phyloP scores from a whole-genome alignment of 306 rosid species.

The Glycine tomentella region DNA sequence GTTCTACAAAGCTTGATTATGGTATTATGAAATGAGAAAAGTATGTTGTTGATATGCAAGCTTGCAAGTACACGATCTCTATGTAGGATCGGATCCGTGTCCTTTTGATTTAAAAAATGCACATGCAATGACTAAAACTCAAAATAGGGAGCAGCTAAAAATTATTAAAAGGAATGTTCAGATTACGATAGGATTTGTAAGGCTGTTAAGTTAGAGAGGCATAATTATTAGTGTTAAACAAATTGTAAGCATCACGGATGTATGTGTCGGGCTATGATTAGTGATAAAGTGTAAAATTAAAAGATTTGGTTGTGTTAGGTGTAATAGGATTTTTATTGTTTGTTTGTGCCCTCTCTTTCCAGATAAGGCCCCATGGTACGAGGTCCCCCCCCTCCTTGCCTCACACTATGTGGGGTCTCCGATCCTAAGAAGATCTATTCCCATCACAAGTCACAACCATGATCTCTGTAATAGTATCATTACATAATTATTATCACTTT shows the following conservation, averaged over 20 bases:
- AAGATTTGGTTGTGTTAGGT: conserved; percentile 63
- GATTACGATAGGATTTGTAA: conserved; percentile 38
- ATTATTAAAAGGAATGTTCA: background rate
- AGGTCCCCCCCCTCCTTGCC: conserved; percentile 51
- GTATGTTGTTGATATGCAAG: background rate
- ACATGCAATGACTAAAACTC: background rate
- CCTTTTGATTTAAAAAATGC: background rate
- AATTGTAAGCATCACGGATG: conserved; percentile 28
- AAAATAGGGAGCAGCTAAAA: background rate
- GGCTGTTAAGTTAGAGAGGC: conserved; percentile 27
- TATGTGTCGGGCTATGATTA: conserved; percentile 50
- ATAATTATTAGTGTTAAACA: conserved; percentile 30
- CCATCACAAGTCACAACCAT: conserved; percentile 11
- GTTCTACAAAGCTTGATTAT: background rate
- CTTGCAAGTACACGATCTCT: conserved; percentile 39
- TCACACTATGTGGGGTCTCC: conserved; percentile 47
- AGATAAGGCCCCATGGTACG: conserved; percentile 44
- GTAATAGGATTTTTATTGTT: conserved; percentile 27
- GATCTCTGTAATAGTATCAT: background rate
- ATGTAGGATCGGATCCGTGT: conserved; percentile 30
- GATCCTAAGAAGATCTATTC: conserved; percentile 39
- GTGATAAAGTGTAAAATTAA: conserved; percentile 54
- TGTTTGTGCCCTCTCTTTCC: too few relatives aligned
- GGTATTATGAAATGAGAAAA: background rate
- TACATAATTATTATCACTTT: conserved; percentile 3